A percentile compares a stretch with the other conserved stretches of the same genome.
Conservation (phyloP, 352 stramenopile genomes). For the Pythium folliculosum region DNA sequence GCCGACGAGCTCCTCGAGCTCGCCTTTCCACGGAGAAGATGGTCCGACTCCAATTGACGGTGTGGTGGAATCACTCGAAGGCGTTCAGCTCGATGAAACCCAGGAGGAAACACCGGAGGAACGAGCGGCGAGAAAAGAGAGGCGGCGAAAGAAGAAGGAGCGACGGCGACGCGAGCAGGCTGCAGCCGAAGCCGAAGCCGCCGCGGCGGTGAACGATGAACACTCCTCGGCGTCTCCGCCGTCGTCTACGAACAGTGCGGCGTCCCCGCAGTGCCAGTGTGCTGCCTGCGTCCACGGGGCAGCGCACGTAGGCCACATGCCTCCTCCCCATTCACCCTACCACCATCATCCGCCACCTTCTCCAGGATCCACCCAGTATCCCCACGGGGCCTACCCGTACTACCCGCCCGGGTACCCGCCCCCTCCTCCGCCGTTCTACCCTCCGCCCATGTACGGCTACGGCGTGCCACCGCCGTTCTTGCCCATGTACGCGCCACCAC, state of each 20-base stretch:
- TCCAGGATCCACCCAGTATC: neutral
- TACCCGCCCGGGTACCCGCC: slow-evolving; percentile 5
- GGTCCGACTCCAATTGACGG: neutral
- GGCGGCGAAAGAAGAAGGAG: slow-evolving; percentile 27
- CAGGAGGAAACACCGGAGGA: slow-evolving; percentile 11
- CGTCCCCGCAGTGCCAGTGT: slow-evolving; percentile 3
- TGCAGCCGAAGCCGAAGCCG: slow-evolving; percentile 21
- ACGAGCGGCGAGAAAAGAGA: slow-evolving; percentile 10
- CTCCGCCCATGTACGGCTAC: slow-evolving; percentile 18
- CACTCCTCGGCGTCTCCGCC: neutral
- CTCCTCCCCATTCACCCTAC: neutral
- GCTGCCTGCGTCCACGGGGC: slow-evolving; percentile 4
- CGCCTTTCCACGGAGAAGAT: neutral
- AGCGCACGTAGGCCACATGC: neutral
- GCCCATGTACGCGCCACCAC: slow-evolving; percentile 13
- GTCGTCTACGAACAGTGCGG: neutral
- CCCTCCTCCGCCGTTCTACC: slow-evolving; percentile 10
- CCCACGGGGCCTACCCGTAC: slow-evolving; percentile 7
- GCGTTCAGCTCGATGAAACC: neutral
- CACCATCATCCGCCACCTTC: slow-evolving; percentile 9
- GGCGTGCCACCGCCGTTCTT: slow-evolving; percentile 10
- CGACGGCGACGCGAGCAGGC: slow-evolving; percentile 27
- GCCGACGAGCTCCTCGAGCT: neutral
- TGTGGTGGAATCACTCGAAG: slow-evolving; percentile 1
- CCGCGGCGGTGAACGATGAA: slow-evolving; percentile 25